Evolutionary conservation across 1,139 yeast species (phyloP).

Genomic region (Scheffersomyces insectosa): DNA sequence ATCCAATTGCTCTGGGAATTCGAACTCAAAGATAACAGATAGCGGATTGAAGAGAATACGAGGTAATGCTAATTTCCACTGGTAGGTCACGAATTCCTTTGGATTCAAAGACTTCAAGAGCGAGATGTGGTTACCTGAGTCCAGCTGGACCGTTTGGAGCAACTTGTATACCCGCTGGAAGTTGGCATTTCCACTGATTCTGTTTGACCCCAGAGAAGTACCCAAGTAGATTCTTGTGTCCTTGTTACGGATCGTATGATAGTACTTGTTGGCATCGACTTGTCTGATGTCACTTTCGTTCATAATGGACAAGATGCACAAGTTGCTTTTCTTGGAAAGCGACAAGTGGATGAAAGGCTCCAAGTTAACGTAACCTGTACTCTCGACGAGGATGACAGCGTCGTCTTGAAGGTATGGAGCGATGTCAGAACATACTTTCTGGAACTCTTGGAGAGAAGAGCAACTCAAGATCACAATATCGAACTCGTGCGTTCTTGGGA

Average conservation of each 20-base stretch:
- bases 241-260: slow-evolving; percentile 29
- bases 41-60: slow-evolving; percentile 77
- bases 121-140: slow-evolving; percentile 19
- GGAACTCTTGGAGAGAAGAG: slow-evolving; percentile 45
- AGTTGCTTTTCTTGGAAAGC: slow-evolving; percentile 29
- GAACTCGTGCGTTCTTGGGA: slow-evolving; percentile 20
- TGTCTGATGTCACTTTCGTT: slow-evolving; percentile 63
- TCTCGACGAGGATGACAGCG: slow-evolving; percentile 61
- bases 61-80: slow-evolving; percentile 85
- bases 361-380: slow-evolving; percentile 68
- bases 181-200: slow-evolving; percentile 16
- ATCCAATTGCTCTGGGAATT: slow-evolving; percentile 57
- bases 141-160: slow-evolving; percentile 36
- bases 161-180: slow-evolving; percentile 34
- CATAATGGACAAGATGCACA: slow-evolving; percentile 58
- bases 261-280: slow-evolving; percentile 22
- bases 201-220: slow-evolving; percentile 21
- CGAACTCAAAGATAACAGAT: slow-evolving; percentile 69
- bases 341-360: slow-evolving; percentile 61
- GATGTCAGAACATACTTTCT: slow-evolving; percentile 27
- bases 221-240: slow-evolving; percentile 47
- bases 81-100: slow-evolving; percentile 66
- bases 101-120: slow-evolving; percentile 53
- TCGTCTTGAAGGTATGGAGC: slow-evolving; percentile 27
- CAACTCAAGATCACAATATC: slow-evolving; percentile 41